Evolutionary conservation across 345 rosid genomes (phyloP).

Genomic region (Brassica juncea): DNA sequence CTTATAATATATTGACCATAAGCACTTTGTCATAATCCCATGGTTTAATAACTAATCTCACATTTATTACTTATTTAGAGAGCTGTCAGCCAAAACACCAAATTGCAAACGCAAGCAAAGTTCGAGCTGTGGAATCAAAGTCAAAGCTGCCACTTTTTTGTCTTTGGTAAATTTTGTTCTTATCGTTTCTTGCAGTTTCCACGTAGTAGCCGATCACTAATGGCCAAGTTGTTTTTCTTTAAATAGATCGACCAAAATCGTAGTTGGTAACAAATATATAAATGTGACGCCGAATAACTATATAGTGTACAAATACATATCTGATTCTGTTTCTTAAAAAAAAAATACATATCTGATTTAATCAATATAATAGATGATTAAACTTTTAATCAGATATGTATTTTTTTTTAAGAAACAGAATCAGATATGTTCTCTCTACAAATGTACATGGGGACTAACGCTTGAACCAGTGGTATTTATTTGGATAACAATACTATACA

Average conservation of each 20-base stretch:
- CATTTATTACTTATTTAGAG: slow-evolving; percentile 5
- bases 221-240: background rate
- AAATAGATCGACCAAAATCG: slow-evolving; percentile 25
- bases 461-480: background rate
- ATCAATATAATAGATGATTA: background rate
- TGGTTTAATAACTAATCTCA: slow-evolving; percentile 30
- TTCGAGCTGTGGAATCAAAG: slow-evolving; percentile 28
- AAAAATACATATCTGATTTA: background rate
- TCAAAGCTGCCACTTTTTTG: slow-evolving; percentile 39
- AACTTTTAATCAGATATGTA: background rate
- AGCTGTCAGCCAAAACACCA: slow-evolving; percentile 15
- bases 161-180: slow-evolving; percentile 18
- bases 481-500: background rate
- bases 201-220: slow-evolving; percentile 15
- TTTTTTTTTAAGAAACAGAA: too few relatives aligned
- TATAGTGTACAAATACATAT: background rate
- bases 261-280: slow-evolving; percentile 20
- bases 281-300: background rate
- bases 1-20: slow-evolving; percentile 33
- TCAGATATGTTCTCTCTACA: too few relatives aligned
- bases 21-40: slow-evolving; percentile 19
- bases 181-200: slow-evolving; percentile 30
- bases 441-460: background rate
- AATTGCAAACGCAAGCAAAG: slow-evolving; percentile 17
- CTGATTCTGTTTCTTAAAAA: background rate